These are phyloP conservation scores for Phlegmacium glaucopus DNA, from an alignment of 768 basidiomycete species.

Conservation along the genomic window DNA sequence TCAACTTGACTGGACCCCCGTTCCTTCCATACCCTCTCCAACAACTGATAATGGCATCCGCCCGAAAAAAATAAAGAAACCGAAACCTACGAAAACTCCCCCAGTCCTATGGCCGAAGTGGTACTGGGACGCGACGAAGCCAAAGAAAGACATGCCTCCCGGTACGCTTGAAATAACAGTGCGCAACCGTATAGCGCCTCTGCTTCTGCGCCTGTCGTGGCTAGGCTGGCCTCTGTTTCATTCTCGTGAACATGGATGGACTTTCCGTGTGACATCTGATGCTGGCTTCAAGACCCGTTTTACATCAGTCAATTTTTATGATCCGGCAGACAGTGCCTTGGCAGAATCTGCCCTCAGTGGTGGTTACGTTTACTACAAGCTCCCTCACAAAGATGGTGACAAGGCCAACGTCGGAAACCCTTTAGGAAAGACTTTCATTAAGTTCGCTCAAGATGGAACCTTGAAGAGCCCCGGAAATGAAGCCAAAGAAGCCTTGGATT, in stretches of 20 bases:
- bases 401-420: conserved; percentile 94
- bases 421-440: conserved; percentile 84
- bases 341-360: conserved; percentile 44
- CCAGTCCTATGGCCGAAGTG: conserved; percentile 88
- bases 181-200: conserved; percentile 76
- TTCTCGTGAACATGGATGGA: conserved; percentile 89
- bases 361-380: conserved; percentile 76
- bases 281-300: conserved; percentile 44
- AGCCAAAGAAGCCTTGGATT: conserved; percentile 80
- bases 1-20: conserved; percentile 67
- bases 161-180: conserved; percentile 84
- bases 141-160: conserved; percentile 60
- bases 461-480: conserved; percentile 78
- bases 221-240: conserved; percentile 79
- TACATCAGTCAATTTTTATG: conserved; percentile 52
- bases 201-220: conserved; percentile 88
- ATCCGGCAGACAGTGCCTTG: conserved; percentile 58
- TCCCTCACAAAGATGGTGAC: conserved; percentile 96
- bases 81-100: conserved; percentile 37
- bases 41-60: conserved; percentile 15
- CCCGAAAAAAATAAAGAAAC: conserved; percentile 26
- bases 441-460: conserved; percentile 83
- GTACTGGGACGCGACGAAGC: conserved; percentile 89
- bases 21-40: conserved; percentile 5
- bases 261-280: conserved; percentile 68